phyloP scores from a whole-genome alignment of 225 moss, liverwort and hornwort species.

The Polytrichum formosum region DNA sequence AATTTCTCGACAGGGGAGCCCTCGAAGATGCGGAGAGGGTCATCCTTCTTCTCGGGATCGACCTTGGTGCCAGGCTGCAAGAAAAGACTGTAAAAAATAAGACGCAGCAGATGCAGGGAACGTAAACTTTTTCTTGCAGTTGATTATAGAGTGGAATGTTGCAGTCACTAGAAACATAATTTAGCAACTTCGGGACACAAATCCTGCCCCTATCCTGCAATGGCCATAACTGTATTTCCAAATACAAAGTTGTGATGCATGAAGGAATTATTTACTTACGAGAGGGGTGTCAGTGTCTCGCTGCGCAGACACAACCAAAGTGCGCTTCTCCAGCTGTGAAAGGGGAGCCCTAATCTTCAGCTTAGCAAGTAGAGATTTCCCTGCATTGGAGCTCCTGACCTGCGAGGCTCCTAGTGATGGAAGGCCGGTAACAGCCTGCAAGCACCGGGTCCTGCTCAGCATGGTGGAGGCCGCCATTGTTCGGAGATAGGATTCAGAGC shows the following conservation, averaged over 20 bases:
- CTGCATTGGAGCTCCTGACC: conserved; percentile 13
- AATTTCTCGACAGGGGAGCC: too few relatives aligned
- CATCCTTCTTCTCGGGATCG: conserved; percentile 45
- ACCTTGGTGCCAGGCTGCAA: conserved; percentile 58
- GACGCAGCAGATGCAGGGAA: neutral
- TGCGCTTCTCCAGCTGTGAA: conserved; percentile 20
- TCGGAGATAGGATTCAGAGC: too few relatives aligned
- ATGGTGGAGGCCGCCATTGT: conserved; percentile 32
- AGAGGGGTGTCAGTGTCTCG: conserved; percentile 26
- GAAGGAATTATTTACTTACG: conserved; percentile 4
- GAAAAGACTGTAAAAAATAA: neutral
- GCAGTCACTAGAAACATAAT: neutral
- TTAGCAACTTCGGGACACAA: neutral
- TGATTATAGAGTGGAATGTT: neutral
- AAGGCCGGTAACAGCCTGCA: conserved; percentile 22
- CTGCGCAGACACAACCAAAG: conserved; percentile 28
- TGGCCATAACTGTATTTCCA: too few relatives aligned
- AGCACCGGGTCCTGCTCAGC: conserved; percentile 25
- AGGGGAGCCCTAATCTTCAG: conserved; percentile 11
- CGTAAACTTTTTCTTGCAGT: neutral
- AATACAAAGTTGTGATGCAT: neutral
- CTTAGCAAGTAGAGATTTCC: conserved; percentile 7
- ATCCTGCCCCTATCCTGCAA: neutral
- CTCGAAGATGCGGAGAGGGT: conserved; percentile 24
- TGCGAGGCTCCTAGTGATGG: conserved; percentile 15